These are phyloP conservation scores for Apiosordaria backusii DNA, from an alignment of 495 filamentous ascomycete genomes.

Conservation along the genomic window DNA sequence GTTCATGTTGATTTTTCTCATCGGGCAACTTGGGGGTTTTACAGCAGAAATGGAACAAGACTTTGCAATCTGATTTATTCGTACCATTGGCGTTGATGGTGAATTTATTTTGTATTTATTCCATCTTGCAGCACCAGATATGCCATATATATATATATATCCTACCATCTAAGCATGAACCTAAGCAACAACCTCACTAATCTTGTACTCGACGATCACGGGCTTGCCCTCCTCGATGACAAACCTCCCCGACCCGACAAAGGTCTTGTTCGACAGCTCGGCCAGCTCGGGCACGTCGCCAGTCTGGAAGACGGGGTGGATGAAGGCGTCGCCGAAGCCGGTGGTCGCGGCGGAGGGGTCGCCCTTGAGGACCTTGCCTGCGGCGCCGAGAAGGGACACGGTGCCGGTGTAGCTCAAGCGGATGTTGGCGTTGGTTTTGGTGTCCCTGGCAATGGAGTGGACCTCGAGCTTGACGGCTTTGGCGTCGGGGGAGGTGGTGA, in stretches of 20 bases:
- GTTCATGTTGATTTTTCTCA: not conserved
- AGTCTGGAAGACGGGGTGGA: constrained; percentile 53
- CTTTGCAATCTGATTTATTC: not conserved
- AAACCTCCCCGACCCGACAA: constrained; percentile 54
- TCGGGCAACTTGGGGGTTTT: not conserved
- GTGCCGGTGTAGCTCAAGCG: constrained; percentile 52
- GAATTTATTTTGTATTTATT: not conserved
- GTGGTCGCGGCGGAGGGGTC: constrained; percentile 49
- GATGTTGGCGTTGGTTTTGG: constrained; percentile 36
- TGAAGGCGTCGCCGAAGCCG: constrained; percentile 53
- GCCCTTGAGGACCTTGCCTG: constrained; percentile 44
- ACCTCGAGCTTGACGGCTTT: constrained; percentile 51
- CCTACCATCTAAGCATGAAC: not conserved
- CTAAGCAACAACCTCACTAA: constrained; percentile 49
- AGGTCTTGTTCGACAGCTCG: constrained; percentile 50
- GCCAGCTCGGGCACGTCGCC: constrained; percentile 51
- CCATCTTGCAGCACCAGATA: no score
- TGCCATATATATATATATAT: not conserved
- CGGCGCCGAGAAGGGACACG: constrained; percentile 35
- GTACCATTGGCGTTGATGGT: not conserved
- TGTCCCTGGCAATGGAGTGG: constrained; percentile 43
- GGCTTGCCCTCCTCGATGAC: constrained; percentile 52
- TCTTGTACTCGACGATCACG: constrained; percentile 55
- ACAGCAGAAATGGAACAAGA: not conserved
- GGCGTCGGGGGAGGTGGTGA: constrained; percentile 48